Evolutionary conservation across 208 protist genomes (phyloP), one percentile per base, ranked within the genome.

Genomic region (Acanthamoeba sp.): DNA sequence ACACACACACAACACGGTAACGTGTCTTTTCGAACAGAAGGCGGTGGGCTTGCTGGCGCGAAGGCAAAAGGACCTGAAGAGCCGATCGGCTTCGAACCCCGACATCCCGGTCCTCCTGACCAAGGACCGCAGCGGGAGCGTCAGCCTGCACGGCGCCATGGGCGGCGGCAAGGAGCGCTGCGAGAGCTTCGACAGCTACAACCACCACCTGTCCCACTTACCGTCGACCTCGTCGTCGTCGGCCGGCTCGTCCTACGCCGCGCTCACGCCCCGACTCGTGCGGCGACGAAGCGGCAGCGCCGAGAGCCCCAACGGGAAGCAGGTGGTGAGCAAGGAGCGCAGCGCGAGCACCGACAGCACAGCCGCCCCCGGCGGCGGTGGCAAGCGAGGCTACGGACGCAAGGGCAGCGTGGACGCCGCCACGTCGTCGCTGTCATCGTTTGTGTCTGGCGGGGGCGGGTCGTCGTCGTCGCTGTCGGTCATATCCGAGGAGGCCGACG

Each of bases 181-280:
- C 69, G 69, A 78, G 36, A 78, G 69, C 69, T 78, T 78, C 38
- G 69, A 78, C 36, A 78, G n/a, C 36, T 78, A 78, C 38, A 78
- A 78, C 22, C 69, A 78, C 34, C 69, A 78, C 38, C 69, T 78
- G 69, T 45, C 0, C 36, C 69, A 78, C 20, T 45, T 29, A 20
- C 45, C 66, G 34, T 12, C 69, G 20, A 45, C 69, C 36, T 32
- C 69, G 27, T 22, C 69, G 36, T 42, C 29, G 29, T 78, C 69
- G 36, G 16, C 69, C 69, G 52, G 52, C 52, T 59, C 52, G 52
- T 78, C 38, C 34, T 78, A 45, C 36, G 38, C 29, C 5, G 18
- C 36, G 27, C 22, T 45, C 69, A 78, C 69, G 69, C 69, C 69
- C 18, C 69, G 69, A 7, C 18, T 45, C 27, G 34, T 45, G 9